Evolutionary conservation across 129 eudicot species (phyloP), one percentile per base, ranked within the genome.

Genomic region (Lactuca sativa): DNA sequence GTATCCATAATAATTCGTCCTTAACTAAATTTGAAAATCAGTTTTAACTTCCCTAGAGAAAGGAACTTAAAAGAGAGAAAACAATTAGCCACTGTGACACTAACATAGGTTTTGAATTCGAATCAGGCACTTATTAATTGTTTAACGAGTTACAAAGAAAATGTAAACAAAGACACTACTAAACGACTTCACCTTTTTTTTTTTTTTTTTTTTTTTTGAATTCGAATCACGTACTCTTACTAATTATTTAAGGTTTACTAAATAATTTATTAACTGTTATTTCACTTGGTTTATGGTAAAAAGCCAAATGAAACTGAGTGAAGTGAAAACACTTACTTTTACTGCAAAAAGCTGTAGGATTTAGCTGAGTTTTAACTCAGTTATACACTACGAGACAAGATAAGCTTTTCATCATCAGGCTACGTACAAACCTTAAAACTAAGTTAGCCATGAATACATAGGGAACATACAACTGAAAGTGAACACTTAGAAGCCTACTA

Each of bases 241-340:
- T 47, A 47, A 47, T 12, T 47, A 15, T 11, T 47, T 47, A 47
- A 9, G 15, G 15, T 47, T 47, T 58, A 15, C 2, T 44, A 30
- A 32, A 47, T 10, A 32, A 47, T 15, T 59, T 47, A 32, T 7
- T 15, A 25, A 0, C 30, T 25, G 21, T 48, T 59, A 15, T 13
- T 32, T 62, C 13, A 31, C 17, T 59, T 59, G 53, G 21, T 43
- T 58, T 34, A 51, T 11, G 14, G 56, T 34, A 74, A 65, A 43
- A 47, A 49, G 54, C 17, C 13, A 43, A 74, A 55, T 40, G 57
- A 31, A 64, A 65, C 38, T 36, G 73, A 69, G 13, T n/a, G 68
- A 60, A 62, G 73, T 75, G 79, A 75, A 66, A 75, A 40, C 79
- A 75, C 79, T 59, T 59, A 36, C 79, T 75, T 75, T 75, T 37